Evolutionary conservation across 371 early-diverging fungal species (phyloP), one percentile per base, ranked within the genome.

Genomic region (Rhizomucor miehei): DNA sequence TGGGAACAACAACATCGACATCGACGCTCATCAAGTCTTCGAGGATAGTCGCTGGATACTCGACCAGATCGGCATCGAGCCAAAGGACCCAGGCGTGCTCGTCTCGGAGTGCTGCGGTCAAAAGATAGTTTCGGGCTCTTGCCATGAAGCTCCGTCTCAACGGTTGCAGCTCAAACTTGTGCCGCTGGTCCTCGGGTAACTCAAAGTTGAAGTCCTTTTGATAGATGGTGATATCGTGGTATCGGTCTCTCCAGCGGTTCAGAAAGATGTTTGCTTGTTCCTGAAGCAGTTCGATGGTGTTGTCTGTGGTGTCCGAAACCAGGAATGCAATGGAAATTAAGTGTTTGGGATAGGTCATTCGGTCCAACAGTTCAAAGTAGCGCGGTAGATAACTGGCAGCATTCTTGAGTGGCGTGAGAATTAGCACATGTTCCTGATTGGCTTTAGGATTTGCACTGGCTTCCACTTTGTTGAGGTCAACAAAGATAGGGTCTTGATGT

Each of bases 71-170:
- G 11, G 79, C 82, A 60, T 83, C 84, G 0, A 83, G 68, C 84
- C 84, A 83, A n/a, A 80, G 66, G 8, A 82, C 82, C 84, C 84
- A 83, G 9, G 55, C 46, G 29, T 77, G 81, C 52, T 82, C 81
- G 5, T 70, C 59, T 17, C 57, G 60, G 0, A 83, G 56, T n/a
- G 79, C 80, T 13, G 75, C 61, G 0, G 80, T 73, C 52, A 80
- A 56, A 47, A 83, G 50, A 57, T 80, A 78, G 50, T 83, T 83
- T 52, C 83, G 73, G 10, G 81, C 73, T 11, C 77, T 64, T 14
- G 83, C 83, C 83, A 83, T 81, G 63, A 77, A 71, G 41, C 61
- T 66, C n/a, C 83, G 69, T 39, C 83, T 67, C 39, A 75, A 62
- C 13, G 69, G 73, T 51, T 83, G 83, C 46, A 78, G 63, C 14